Conservation (phyloP, 805 yeast genomes). For the Ogataea kodamae region DNA sequence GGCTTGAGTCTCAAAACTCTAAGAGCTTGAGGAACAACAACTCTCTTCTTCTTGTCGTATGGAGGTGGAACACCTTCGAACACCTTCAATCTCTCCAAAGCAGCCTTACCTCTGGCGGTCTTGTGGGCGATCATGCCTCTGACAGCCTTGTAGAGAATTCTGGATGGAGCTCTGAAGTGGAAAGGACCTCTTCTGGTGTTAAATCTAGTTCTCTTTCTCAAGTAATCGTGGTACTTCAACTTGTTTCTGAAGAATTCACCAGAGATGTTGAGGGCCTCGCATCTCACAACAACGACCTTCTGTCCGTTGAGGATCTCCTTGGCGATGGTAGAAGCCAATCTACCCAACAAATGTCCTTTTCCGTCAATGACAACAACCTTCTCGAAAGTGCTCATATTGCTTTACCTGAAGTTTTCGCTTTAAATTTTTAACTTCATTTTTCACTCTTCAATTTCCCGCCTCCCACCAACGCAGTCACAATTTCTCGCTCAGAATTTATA, state of each 20-base stretch:
- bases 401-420: conserved; percentile 13
- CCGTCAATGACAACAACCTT: conserved; percentile 98
- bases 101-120: conserved; percentile 99
- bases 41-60: conserved; percentile 99
- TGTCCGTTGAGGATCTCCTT: conserved; percentile 98
- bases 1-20: conserved; percentile 98
- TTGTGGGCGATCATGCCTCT: conserved; percentile 99
- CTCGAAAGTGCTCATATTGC: conserved; percentile 79
- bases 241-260: conserved; percentile 99
- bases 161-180: conserved; percentile 99
- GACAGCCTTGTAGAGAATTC: conserved; percentile 99
- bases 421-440: conserved; percentile 11
- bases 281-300: conserved; percentile 95
- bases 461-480: conserved; percentile 11
- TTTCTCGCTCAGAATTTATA: not conserved
- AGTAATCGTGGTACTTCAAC: conserved; percentile 99
- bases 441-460: conserved; percentile 8
- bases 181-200: conserved; percentile 99
- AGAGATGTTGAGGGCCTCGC: conserved; percentile 96
- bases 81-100: conserved; percentile 98
- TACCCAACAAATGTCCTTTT: conserved; percentile 99
- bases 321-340: conserved; percentile 98
- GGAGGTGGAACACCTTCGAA: conserved; percentile 99
- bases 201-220: conserved; percentile 98
- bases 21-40: conserved; percentile 99